Evolutionary conservation across 192 early-diverging fungal species (phyloP).

Genomic region (Linnemannia hyalina): DNA sequence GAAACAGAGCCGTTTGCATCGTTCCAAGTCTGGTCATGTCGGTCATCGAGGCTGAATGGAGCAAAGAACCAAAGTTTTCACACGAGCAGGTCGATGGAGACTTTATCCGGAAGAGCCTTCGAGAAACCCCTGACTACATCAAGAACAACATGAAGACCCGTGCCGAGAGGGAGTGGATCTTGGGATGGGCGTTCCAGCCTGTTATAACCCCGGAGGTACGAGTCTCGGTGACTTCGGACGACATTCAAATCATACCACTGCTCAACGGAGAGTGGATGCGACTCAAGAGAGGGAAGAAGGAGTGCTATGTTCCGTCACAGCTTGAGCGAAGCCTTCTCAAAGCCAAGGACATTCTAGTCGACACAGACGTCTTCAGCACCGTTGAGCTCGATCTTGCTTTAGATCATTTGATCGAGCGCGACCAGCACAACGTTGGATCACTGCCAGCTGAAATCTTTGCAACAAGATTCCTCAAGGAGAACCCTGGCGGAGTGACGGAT

Average conservation of each 20-base stretch:
- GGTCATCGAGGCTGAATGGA: background rate
- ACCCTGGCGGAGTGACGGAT: background rate
- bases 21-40: no score
- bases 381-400: background rate
- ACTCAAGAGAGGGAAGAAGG: background rate
- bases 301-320: no score
- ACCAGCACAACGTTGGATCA: no score
- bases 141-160: background rate
- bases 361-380: slow-evolving; percentile 4
- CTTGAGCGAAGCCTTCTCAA: no score
- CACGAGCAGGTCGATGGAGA: background rate
- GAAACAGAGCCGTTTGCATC: no score
- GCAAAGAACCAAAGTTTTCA: background rate
- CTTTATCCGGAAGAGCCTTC: background rate
- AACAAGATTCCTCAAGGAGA: background rate
- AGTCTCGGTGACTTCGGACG: background rate
- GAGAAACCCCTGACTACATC: no score
- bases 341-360: background rate
- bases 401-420: background rate
- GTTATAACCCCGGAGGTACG: background rate
- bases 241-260: slow-evolving; percentile 17
- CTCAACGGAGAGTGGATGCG: slow-evolving; percentile 19
- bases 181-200: background rate
- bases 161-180: slow-evolving; percentile 8
- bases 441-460: background rate